Evolutionary conservation across 148 eudicot species (phyloP).

Genomic region (Vaccinium corymbosum): DNA sequence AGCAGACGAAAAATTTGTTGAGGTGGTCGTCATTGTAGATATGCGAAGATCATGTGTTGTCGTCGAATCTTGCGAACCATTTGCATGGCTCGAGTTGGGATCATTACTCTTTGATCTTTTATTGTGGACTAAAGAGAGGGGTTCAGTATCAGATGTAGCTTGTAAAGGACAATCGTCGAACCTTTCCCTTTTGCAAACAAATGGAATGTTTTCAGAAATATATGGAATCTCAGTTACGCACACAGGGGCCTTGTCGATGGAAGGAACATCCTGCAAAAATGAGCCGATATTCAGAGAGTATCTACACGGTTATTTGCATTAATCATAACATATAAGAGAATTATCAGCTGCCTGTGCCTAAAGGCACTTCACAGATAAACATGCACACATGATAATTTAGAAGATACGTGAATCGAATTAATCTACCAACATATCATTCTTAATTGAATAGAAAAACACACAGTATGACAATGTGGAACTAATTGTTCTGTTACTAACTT

Average conservation of each 20-base stretch:
- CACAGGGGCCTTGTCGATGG: constrained; percentile 40
- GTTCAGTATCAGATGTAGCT: constrained; percentile 41
- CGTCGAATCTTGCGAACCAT: constrained; percentile 80
- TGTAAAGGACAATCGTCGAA: constrained; percentile 40
- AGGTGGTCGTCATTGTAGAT: constrained; percentile 27
- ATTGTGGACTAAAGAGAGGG: constrained; percentile 44
- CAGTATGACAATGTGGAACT: too few species aligned
- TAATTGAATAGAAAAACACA: too few species aligned
- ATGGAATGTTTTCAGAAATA: constrained; percentile 37
- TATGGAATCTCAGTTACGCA: constrained; percentile 35
- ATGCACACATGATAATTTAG: too few species aligned
- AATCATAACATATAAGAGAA: background rate
- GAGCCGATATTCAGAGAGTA: background rate
- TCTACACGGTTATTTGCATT: background rate
- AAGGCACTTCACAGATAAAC: too few species aligned
- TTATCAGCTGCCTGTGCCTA: too few species aligned
- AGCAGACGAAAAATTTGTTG: constrained; percentile 37
- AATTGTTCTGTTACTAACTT: too few species aligned
- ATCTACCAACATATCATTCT: too few species aligned
- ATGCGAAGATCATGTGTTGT: constrained; percentile 54
- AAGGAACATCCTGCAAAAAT: constrained; percentile 43
- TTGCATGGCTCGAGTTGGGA: constrained; percentile 59
- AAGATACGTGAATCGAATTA: too few species aligned
- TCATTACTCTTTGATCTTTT: constrained; percentile 59
- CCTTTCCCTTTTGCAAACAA: constrained; percentile 69